These are phyloP conservation scores for Dendrocalamus latiflorus DNA, from an alignment of 202 grass and related monocot genomes.

Conservation along the genomic window DNA sequence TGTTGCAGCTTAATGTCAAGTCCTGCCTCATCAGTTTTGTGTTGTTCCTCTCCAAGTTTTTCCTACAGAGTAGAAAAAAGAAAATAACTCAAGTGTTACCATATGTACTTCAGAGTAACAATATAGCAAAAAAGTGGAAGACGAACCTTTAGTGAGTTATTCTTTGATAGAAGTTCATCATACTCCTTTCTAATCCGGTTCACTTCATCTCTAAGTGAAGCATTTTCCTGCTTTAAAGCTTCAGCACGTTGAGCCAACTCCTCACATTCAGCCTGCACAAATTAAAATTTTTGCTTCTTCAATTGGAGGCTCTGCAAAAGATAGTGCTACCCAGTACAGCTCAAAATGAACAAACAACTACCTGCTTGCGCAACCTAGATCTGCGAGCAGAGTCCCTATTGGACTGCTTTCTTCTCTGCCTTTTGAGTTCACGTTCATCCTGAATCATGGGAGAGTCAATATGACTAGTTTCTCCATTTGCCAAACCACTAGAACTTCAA, in stretches of 20 bases:
- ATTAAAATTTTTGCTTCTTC: slow-evolving; percentile 7
- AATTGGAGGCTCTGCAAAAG: not conserved
- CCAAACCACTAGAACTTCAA: slow-evolving; percentile 2
- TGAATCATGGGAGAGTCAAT: slow-evolving; percentile 37
- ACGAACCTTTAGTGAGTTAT: slow-evolving; percentile 69
- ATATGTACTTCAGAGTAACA: slow-evolving; percentile 16
- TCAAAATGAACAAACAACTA: slow-evolving; percentile 24
- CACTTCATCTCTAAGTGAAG: slow-evolving; percentile 81
- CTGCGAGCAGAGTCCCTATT: slow-evolving; percentile 97
- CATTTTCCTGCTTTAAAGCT: slow-evolving; percentile 86
- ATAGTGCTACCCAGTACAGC: not conserved
- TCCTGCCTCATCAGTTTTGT: slow-evolving; percentile 57
- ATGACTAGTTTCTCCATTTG: slow-evolving; percentile 17
- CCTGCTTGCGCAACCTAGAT: slow-evolving; percentile 99
- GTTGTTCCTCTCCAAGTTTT: slow-evolving; percentile 56
- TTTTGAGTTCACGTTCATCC: slow-evolving; percentile 97
- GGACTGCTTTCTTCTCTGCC: slow-evolving; percentile 97
- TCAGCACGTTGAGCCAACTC: slow-evolving; percentile 83
- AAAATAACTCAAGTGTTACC: not conserved
- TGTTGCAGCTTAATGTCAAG: slow-evolving; percentile 50
- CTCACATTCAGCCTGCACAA: slow-evolving; percentile 94
- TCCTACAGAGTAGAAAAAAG: slow-evolving; percentile 53
- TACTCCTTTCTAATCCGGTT: slow-evolving; percentile 83
- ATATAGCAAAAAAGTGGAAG: not conserved
- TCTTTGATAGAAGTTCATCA: slow-evolving; percentile 68